Evolutionary conservation across 2,329 filamentous ascomycete species (phyloP).

Genomic region (Cladophialophora chaetospira): DNA sequence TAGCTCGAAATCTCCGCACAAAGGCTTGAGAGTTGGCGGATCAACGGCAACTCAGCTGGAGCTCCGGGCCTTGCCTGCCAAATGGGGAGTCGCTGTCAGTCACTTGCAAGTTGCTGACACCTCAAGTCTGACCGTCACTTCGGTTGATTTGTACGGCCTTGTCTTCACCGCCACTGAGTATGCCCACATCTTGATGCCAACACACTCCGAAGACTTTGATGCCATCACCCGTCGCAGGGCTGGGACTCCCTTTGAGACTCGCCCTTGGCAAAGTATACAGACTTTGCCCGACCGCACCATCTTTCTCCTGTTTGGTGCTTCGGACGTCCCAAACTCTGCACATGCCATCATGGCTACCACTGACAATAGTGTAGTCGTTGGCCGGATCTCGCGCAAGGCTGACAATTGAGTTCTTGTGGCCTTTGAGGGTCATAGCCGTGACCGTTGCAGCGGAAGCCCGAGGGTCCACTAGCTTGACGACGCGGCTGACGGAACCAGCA

Average conservation of each 20-base stretch:
- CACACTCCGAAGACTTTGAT: constrained; percentile 85
- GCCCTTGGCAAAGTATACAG: constrained; percentile 78
- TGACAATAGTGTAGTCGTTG: constrained; percentile 80
- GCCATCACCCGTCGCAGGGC: constrained; percentile 72
- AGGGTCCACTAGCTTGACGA: constrained; percentile 92
- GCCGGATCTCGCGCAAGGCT: constrained; percentile 62
- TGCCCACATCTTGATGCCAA: constrained; percentile 84
- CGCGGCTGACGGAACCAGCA: constrained; percentile 79
- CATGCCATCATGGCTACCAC: constrained; percentile 88
- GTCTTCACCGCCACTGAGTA: constrained; percentile 90
- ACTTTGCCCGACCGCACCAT: constrained; percentile 66
- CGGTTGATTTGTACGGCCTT: constrained; percentile 91
- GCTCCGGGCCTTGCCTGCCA: not conserved
- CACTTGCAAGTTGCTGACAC: not conserved
- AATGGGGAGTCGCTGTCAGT: not conserved
- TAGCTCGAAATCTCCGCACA: constrained; percentile 8
- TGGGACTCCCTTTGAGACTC: constrained; percentile 66
- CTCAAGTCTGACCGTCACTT: constrained; percentile 26
- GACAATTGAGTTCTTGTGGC: constrained; percentile 75
- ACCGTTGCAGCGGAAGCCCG: constrained; percentile 74
- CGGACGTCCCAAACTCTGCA: constrained; percentile 93
- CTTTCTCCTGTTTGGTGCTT: constrained; percentile 61
- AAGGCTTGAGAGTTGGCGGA: constrained; percentile 3
- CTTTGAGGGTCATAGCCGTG: constrained; percentile 84
- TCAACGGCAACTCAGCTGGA: constrained; percentile 17